These are phyloP conservation scores for Amaranthus hypochondriacus DNA, from an alignment of 148 eudicot genomes.

Conservation along the genomic window DNA sequence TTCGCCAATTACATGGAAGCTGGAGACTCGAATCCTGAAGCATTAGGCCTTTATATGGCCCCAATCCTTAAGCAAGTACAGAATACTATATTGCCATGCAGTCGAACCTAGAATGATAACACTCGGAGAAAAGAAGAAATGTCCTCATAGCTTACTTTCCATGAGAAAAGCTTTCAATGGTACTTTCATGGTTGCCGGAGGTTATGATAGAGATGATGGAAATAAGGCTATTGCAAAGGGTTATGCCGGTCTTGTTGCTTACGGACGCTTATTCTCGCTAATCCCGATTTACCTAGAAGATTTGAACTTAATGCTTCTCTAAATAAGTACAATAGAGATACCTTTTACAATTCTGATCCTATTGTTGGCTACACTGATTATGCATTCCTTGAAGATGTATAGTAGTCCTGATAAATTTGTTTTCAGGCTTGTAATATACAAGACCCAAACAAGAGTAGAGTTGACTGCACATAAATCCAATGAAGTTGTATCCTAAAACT, in stretches of 20 bases:
- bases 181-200: constrained; percentile 44
- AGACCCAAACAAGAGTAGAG: too few species aligned
- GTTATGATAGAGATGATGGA: constrained; percentile 38
- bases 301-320: constrained; percentile 37
- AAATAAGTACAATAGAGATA: constrained; percentile 43
- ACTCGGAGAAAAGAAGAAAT: constrained; percentile 21
- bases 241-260: constrained; percentile 37
- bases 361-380: constrained; percentile 56
- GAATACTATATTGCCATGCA: constrained; percentile 33
- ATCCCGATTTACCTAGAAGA: constrained; percentile 39
- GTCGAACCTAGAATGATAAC: constrained; percentile 38
- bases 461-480: too few species aligned
- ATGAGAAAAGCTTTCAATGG: constrained; percentile 42
- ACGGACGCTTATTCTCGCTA: constrained; percentile 38
- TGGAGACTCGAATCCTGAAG: constrained; percentile 27
- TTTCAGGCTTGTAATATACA: too few species aligned
- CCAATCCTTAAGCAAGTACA: constrained; percentile 27
- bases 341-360: constrained; percentile 42
- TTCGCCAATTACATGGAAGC: constrained; percentile 25
- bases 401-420: too few species aligned
- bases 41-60: constrained; percentile 39
- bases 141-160: constrained; percentile 26
- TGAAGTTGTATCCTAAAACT: too few species aligned
- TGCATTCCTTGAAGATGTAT: constrained; percentile 32
- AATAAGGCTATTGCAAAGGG: constrained; percentile 29